Evolutionary conservation across 2,329 filamentous ascomycete genomes (phyloP).

Genomic region (Sporothrix humicola): DNA sequence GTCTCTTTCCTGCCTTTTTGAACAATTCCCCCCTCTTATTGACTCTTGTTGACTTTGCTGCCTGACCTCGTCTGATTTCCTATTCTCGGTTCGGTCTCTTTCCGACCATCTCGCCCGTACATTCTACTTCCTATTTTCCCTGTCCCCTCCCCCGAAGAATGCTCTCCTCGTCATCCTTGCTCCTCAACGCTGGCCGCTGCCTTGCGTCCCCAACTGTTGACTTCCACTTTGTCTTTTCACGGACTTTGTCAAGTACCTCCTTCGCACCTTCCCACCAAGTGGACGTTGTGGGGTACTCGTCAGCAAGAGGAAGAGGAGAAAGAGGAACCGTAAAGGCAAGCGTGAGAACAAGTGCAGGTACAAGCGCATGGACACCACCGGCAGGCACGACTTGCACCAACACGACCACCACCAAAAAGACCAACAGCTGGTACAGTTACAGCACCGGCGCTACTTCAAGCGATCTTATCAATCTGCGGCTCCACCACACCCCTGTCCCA

Average conservation of each 20-base stretch:
- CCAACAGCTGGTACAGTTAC: background rate
- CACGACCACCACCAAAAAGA: background rate
- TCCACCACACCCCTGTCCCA: constrained; percentile 16
- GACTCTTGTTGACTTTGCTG: background rate
- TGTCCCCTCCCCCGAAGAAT: background rate
- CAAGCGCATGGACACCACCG: background rate
- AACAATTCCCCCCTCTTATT: background rate
- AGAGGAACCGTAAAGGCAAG: background rate
- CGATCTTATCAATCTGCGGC: constrained; percentile 31
- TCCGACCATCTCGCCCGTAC: background rate
- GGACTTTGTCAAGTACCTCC: background rate
- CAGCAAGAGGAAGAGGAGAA: background rate
- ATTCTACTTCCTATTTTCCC: background rate
- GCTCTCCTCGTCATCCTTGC: background rate
- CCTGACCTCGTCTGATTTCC: constrained; percentile 11
- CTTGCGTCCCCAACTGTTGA: background rate
- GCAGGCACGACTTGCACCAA: constrained; percentile 5
- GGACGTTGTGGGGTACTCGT: constrained; percentile 3
- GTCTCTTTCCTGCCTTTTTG: background rate
- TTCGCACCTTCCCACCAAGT: background rate
- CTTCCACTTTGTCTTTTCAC: constrained; percentile 10
- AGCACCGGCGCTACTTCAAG: constrained; percentile 23
- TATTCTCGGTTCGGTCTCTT: constrained; percentile 11
- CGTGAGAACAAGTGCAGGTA: no score
- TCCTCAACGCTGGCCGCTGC: constrained; percentile 5